phyloP scores from a whole-genome alignment of 2,329 filamentous ascomycete species.

The Diaporthe capsici region DNA sequence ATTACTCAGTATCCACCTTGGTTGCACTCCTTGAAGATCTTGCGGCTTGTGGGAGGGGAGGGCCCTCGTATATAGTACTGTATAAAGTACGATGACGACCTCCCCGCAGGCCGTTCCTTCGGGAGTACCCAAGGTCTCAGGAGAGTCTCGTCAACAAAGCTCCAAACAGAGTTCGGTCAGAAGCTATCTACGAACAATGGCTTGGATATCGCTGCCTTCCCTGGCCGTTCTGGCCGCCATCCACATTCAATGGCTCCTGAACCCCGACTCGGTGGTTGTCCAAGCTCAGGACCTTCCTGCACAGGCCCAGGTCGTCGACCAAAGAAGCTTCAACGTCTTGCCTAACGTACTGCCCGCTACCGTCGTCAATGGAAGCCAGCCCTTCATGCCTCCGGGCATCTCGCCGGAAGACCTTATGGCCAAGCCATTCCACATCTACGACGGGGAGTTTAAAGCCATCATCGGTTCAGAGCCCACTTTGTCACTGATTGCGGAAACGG shows the following conservation, averaged over 20 bases:
- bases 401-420: constrained; percentile 54
- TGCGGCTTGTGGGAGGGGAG: constrained; percentile 9
- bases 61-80: background rate
- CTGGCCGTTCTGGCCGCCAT: constrained; percentile 38
- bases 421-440: constrained; percentile 63
- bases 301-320: constrained; percentile 59
- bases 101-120: constrained; percentile 1
- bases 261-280: constrained; percentile 12
- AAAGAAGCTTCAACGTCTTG: constrained; percentile 60
- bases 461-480: constrained; percentile 64
- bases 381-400: constrained; percentile 61
- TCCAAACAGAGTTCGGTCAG: constrained; percentile 12
- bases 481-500: constrained; percentile 62
- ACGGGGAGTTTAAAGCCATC: constrained; percentile 64
- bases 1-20: constrained; percentile 15
- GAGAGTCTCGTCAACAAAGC: background rate
- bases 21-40: constrained; percentile 10
- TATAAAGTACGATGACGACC: constrained; percentile 26
- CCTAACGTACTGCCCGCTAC: constrained; percentile 54
- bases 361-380: constrained; percentile 53
- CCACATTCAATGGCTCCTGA: constrained; percentile 37
- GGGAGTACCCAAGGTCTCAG: background rate
- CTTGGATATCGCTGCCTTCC: constrained; percentile 36
- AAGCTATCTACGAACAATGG: constrained; percentile 37
- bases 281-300: constrained; percentile 46